Base-by-base conservation (phyloP, 1,284 basidiomycete genomes). In the Leccinum laetum region DNA sequence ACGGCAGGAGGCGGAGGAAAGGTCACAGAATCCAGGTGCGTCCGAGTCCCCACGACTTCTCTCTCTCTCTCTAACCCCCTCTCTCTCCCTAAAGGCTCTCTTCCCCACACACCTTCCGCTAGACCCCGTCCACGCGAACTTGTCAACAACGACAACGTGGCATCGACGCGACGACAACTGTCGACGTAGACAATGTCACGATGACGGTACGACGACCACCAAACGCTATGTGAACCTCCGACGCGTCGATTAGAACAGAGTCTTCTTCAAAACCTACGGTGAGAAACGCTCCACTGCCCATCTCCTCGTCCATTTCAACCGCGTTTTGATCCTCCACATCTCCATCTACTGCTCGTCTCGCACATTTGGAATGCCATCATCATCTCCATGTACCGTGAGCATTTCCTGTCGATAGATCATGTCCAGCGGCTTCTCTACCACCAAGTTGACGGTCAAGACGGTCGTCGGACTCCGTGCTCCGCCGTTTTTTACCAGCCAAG, bases 341-440 rank as follows among this genome's bases (percentile, higher is more conserved):
- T 86, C 94, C 18, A 81, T 96, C 63, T 98, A 89, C 81, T 98
- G 26, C 26, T 26, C 5, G 96, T 98, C 35, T 98, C 95, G 16
- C 96, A 98, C 81, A 91, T 98, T 59, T 98, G 96, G 96, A 98
- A 98, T 78, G 96, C 96, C 59, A 84, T 98, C 80, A 96, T 98
- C 79, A 98, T 98, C 71, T 98, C 95, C 61, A 98, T 98, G 96
- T 98, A 98, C 79, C 89, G 96, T 70, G 96, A 98, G 75, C 96
- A 98, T 80, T 82, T 98, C 56, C 83, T 98, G 44, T 96, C 94
- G 69, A 97, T 98, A 75, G 94, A 97, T 70, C 94, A 98, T 75
- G 95, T 98, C 52, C 95, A 98, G 76, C 90, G 94, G 58, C 84
- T 98, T 16, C 85, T 98, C 44, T 98, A 98, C 76, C 96, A 98